Conservation (phyloP, 2,329 filamentous ascomycete genomes). For the Colletotrichum orbiculare region DNA sequence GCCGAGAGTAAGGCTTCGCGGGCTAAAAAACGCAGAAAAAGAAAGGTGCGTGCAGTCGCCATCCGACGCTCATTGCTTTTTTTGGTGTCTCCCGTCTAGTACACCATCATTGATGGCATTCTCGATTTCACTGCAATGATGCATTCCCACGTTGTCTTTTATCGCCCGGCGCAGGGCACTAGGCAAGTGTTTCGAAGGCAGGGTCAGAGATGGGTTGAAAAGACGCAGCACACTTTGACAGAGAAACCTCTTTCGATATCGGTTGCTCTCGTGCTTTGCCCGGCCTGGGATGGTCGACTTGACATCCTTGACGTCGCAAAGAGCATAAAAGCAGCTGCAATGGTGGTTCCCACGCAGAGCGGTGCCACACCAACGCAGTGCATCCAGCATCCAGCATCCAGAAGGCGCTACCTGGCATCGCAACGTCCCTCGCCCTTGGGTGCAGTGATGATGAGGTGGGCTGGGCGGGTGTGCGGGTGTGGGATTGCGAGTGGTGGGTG, state of each 20-base stretch:
- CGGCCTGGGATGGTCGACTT: slow-evolving; percentile 8
- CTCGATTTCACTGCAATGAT: slow-evolving; percentile 12
- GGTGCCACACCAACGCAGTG: slow-evolving; percentile 27
- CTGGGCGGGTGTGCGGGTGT: slow-evolving; percentile 17
- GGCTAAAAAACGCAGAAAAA: neutral
- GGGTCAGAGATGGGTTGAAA: neutral
- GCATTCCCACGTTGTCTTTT: neutral
- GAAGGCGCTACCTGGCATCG: slow-evolving; percentile 12
- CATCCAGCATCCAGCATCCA: slow-evolving; percentile 2
- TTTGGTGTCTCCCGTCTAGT: slow-evolving; percentile 26
- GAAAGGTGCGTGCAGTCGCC: slow-evolving; percentile 20
- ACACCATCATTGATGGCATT: slow-evolving; percentile 27
- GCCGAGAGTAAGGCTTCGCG: slow-evolving; percentile 33
- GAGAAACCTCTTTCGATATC: slow-evolving; percentile 1
- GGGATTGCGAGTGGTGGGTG: slow-evolving; percentile 6
- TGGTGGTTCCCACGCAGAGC: slow-evolving; percentile 10
- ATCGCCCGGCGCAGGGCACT: no score
- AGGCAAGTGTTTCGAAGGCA: no score
- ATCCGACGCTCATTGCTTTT: slow-evolving; percentile 31
- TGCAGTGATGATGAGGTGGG: slow-evolving; percentile 6
- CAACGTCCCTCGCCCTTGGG: slow-evolving; percentile 10
- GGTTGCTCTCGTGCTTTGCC: slow-evolving; percentile 8
- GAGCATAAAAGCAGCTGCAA: slow-evolving; percentile 19
- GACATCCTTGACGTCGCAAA: slow-evolving; percentile 11
- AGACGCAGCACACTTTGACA: neutral